These are phyloP conservation scores for Porphyra umbilicalis DNA, from an alignment of 31 red algal genomes.

Conservation along the genomic window DNA sequence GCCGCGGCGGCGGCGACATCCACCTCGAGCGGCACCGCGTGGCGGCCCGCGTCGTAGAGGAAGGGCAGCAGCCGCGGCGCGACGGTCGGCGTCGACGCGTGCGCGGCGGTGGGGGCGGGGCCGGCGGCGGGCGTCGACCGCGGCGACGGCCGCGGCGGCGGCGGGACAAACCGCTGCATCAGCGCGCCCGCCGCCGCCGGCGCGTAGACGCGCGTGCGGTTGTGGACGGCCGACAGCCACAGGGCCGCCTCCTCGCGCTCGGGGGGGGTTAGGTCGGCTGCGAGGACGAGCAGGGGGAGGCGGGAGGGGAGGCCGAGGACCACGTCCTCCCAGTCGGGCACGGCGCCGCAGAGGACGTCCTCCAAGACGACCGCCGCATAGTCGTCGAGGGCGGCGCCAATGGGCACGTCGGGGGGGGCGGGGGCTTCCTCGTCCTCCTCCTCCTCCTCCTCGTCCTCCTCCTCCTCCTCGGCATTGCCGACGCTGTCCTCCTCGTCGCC, in stretches of 20 bases:
- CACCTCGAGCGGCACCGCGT: not conserved
- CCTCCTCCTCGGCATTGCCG: not conserved
- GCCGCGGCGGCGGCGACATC: not conserved
- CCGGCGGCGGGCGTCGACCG: not conserved
- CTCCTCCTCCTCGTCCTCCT: not conserved
- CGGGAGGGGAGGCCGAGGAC: not conserved
- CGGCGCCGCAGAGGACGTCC: not conserved
- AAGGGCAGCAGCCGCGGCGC: not conserved
- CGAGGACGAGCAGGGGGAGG: not conserved
- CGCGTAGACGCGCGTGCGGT: not conserved
- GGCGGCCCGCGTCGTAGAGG: not conserved
- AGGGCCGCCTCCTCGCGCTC: not conserved
- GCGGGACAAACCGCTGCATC: not conserved
- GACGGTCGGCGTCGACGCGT: not conserved
- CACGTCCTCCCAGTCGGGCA: not conserved
- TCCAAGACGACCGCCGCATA: not conserved
- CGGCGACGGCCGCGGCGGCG: not conserved
- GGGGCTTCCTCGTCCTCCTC: not conserved
- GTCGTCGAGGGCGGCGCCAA: not conserved
- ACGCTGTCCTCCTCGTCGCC: too few relatives aligned
- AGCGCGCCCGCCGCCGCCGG: not conserved
- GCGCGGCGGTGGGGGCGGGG: not conserved
- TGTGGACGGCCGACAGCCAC: not conserved
- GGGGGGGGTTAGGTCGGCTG: not conserved
- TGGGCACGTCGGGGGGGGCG: not conserved